A percentile compares a stretch with the other conserved stretches of the same genome.
Conservation (phyloP, 2,329 filamentous ascomycete genomes). For the Calonectria honghensis region DNA sequence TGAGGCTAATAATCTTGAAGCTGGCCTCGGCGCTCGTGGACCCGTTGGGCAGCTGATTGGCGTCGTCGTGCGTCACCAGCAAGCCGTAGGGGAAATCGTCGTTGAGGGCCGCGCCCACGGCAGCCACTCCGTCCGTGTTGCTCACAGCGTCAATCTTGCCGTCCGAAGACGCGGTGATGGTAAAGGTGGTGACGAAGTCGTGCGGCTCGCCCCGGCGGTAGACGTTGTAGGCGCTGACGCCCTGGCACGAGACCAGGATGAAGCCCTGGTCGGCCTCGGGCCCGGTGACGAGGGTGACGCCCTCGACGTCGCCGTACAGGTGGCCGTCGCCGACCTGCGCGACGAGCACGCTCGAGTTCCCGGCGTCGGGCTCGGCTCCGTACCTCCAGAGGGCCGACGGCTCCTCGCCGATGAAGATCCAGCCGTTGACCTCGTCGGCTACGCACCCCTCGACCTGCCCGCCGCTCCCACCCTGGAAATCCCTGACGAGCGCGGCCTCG, state of each 20-base stretch:
- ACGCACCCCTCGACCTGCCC: slow-evolving; percentile 74
- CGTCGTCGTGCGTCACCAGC: slow-evolving; percentile 72
- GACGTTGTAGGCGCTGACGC: slow-evolving; percentile 71
- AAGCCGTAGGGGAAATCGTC: slow-evolving; percentile 65
- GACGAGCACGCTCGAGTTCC: slow-evolving; percentile 58
- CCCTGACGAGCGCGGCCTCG: slow-evolving; percentile 68
- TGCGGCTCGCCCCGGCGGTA: slow-evolving; percentile 70
- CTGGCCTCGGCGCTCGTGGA: slow-evolving; percentile 68
- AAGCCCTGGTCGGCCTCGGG: slow-evolving; percentile 66
- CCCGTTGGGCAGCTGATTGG: slow-evolving; percentile 68
- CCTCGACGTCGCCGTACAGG: slow-evolving; percentile 73
- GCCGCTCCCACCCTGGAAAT: slow-evolving; percentile 70
- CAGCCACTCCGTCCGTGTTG: slow-evolving; percentile 72
- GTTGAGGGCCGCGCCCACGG: slow-evolving; percentile 66
- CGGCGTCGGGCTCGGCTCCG: slow-evolving; percentile 67
- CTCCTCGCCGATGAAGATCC: slow-evolving; percentile 72
- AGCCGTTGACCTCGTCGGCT: slow-evolving; percentile 69
- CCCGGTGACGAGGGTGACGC: slow-evolving; percentile 70
- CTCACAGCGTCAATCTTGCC: slow-evolving; percentile 69
- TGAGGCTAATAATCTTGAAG: slow-evolving; percentile 69
- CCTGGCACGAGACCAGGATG: slow-evolving; percentile 71
- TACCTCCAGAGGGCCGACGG: slow-evolving; percentile 72
- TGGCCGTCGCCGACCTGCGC: slow-evolving; percentile 68
- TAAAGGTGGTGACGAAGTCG: slow-evolving; percentile 69
- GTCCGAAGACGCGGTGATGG: slow-evolving; percentile 64